A percentile compares a stretch with the other conserved stretches of the same genome.
Evolutionary conservation across 164 flowering plant species (phyloP).

Genomic region (Kingdonia uniflora): DNA sequence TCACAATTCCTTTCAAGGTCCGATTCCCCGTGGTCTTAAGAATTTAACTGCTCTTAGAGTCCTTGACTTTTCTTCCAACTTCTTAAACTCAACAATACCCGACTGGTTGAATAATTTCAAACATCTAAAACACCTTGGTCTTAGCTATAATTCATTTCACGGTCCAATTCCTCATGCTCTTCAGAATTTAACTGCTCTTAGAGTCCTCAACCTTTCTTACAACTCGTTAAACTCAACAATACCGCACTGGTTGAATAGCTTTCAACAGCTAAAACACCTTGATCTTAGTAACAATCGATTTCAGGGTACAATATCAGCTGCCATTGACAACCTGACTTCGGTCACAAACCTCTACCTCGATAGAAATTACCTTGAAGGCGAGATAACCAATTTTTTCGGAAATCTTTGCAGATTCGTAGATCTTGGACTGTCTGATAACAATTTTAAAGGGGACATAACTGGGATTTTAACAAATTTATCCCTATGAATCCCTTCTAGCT

Average conservation of each 20-base stretch:
- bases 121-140: conserved; percentile 1
- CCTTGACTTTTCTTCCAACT: no score
- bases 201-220: no score
- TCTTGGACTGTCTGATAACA: not conserved
- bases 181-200: conserved; percentile 8
- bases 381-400: not conserved
- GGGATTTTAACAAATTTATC: no score
- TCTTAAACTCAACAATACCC: not conserved
- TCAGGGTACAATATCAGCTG: not conserved
- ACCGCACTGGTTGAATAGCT: not conserved
- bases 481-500: no score
- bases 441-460: not conserved
- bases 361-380: not conserved
- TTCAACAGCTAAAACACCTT: not conserved
- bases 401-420: not conserved
- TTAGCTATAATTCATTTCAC: not conserved
- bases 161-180: not conserved
- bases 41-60: no score
- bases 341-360: not conserved
- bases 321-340: not conserved
- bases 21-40: no score
- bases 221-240: not conserved
- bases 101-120: not conserved
- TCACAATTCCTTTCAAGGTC: no score
- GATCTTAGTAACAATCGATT: not conserved